Base-by-base conservation (phyloP, 2,329 filamentous ascomycete species). In the Cytospora paraplurivora region DNA sequence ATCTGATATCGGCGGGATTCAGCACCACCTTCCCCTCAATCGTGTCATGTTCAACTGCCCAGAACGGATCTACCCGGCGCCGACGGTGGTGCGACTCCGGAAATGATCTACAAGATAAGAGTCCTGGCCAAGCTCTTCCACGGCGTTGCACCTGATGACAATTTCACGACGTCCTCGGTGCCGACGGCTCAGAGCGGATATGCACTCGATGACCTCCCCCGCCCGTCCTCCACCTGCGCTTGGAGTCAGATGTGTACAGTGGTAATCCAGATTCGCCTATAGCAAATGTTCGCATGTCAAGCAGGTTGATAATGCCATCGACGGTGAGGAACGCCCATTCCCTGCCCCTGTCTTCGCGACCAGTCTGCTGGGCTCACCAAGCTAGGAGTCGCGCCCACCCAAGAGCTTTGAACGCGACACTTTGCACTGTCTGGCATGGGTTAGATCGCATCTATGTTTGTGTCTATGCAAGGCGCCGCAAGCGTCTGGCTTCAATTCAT, bases 51-150 rank as follows among this genome's bases (percentile, higher is more conserved):
- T 64, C 37, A 19, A 21, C 35, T n/a, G 44, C 32, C 33, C 55
- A 44, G 47, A 21, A 41, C 64, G 64, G 64, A 66, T 66, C 64
- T 64, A 64, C 62, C 62, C 64, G 64, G n/a, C 44, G 19, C 56
- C n/a, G 53, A 52, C 54, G 19, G 34, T 32, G 51, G 59, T 33
- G 34, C 35, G 10, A 47, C 55, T 56, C 34, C 27, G 53, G 61
- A 49, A 38, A 35, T 33, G 53, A 64, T 66, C 53, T 41, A 49
- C 57, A n/a, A 34, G 15, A 55, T 32, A 47, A 17, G 47, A 53
- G 19, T 50, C n/a, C 49, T 47, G 19, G 21, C 37, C 51, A 57
- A 33, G 37, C 44, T 57, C 19, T 47, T 53, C 52, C 37, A 59
- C 35, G 32, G 57, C 57, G 38, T 37, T 50, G 38, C 33, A 61